phyloP scores from a whole-genome alignment of 2,329 filamentous ascomycete genomes.

The Cytospora mali region DNA sequence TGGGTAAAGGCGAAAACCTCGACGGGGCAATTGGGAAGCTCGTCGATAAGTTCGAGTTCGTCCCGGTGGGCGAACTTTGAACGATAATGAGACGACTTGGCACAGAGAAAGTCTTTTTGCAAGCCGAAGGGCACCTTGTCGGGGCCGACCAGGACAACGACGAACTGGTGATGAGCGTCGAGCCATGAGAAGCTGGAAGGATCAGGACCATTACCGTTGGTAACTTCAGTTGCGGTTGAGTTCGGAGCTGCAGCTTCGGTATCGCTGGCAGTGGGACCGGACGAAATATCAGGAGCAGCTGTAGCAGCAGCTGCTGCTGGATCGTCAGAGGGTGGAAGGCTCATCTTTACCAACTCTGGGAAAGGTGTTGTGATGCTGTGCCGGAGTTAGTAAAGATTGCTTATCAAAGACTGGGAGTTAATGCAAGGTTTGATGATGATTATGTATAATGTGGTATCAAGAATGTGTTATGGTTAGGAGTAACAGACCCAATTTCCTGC shows the following conservation, averaged over 20 bases:
- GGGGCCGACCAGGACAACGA: constrained; percentile 56
- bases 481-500: neutral
- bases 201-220: neutral
- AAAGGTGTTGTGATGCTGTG: neutral
- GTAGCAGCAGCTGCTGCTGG: neutral
- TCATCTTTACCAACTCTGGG: neutral
- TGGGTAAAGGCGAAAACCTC: constrained; percentile 60
- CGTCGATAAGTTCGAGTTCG: constrained; percentile 53
- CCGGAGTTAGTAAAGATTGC: neutral
- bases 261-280: neutral
- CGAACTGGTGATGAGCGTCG: constrained; percentile 58
- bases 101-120: constrained; percentile 60
- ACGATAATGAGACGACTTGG: constrained; percentile 53
- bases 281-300: neutral
- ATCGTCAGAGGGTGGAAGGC: neutral
- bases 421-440: neutral
- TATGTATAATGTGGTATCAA: neutral
- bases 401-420: neutral
- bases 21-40: constrained; percentile 49
- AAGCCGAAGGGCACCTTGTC: constrained; percentile 58
- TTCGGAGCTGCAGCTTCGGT: neutral
- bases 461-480: too few relatives aligned
- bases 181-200: constrained; percentile 25
- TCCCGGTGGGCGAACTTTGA: constrained; percentile 45
- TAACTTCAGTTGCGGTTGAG: neutral